Conservation (phyloP, 2,329 filamentous ascomycete species). For the Claviceps quebecensis region DNA sequence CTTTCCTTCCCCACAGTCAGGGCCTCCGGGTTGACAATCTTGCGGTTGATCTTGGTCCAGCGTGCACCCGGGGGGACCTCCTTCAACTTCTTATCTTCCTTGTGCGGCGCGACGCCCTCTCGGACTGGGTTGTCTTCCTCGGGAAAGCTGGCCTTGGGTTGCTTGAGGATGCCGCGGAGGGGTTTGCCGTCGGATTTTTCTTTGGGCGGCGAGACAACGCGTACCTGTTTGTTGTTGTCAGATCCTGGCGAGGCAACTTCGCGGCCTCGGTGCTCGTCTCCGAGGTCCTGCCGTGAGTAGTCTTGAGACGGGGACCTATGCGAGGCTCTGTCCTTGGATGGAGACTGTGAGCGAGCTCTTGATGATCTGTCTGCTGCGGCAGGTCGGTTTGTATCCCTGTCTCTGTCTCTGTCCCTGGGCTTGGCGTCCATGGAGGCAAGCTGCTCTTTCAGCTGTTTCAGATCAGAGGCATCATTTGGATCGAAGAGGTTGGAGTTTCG, state of each 20-base stretch:
- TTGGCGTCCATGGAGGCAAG: constrained; percentile 26
- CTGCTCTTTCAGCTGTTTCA: constrained; percentile 37
- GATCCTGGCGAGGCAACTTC: constrained; percentile 19
- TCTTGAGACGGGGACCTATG: constrained; percentile 6
- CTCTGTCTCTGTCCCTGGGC: constrained; percentile 10
- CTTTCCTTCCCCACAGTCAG: constrained; percentile 77
- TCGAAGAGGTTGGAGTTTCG: constrained; percentile 31
- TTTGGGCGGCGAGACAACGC: constrained; percentile 59
- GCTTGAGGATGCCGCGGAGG: constrained; percentile 74
- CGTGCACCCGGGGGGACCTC: constrained; percentile 66
- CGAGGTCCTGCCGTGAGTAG: neutral
- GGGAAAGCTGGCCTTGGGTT: constrained; percentile 69
- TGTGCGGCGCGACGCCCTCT: constrained; percentile 87
- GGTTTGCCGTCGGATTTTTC: constrained; percentile 51
- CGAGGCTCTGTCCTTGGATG: constrained; percentile 7
- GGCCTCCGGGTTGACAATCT: constrained; percentile 79
- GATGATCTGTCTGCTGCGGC: constrained; percentile 1
- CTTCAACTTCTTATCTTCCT: constrained; percentile 60
- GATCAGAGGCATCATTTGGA: constrained; percentile 36
- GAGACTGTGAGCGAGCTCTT: constrained; percentile 9
- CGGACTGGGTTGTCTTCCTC: constrained; percentile 72
- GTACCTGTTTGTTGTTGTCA: constrained; percentile 38
- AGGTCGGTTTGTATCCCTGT: constrained; percentile 1
- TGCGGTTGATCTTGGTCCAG: constrained; percentile 87
- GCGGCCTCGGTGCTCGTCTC: constrained; percentile 27